Evolutionary conservation across 1,284 basidiomycete genomes (phyloP), one percentile per base, ranked within the genome.

Genomic region (Phlebopus sp.): DNA sequence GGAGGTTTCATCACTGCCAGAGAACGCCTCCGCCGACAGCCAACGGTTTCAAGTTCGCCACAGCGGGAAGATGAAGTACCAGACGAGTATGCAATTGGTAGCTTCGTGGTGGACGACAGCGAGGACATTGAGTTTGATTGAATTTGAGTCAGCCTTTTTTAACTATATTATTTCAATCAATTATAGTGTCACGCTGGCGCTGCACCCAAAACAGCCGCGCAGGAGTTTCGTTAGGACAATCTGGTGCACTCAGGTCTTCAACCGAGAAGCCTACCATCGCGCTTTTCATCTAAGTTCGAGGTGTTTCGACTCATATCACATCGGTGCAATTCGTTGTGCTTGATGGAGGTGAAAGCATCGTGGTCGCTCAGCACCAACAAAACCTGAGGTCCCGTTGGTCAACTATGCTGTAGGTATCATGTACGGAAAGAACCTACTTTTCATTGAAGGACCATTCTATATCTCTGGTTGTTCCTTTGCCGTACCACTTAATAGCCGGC

Each of bases 31-130:
- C 54, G 61, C 54, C 55, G 59, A 51, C 59, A 61, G 32, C 58
- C 54, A 32, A 56, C 65, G 25, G 64, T 76, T 35, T 79, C 81
- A 9, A 86, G 82, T 55, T 88, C 87, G 5, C 86, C 87, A 7
- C 68, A 66, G 1, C 62, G 67, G 40, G 69, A 74, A 34, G 73
- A 76, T 17, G 66, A 56, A 14, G 73, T 74, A 46, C 67, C 73
- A 3, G 83, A 90, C 53, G 76, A 81, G 42, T 91, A 91, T 59
- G 73, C 70, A 37, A 62, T 82, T 41, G 89, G 80, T 11, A 91
- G 84, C 59, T 91, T 91, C 55, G 77, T 91, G 15, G 86, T 91
- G 11, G 77, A 75, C 39, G 88, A 91, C 59, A 84, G 89, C 37
- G 83, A 69, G 17, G 72, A 77, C 34, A 70, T 77, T 30, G 67